Evolutionary conservation across 106 monocot species (phyloP), one percentile per base, ranked within the genome.

Genomic region (Dendrobium officinale): DNA sequence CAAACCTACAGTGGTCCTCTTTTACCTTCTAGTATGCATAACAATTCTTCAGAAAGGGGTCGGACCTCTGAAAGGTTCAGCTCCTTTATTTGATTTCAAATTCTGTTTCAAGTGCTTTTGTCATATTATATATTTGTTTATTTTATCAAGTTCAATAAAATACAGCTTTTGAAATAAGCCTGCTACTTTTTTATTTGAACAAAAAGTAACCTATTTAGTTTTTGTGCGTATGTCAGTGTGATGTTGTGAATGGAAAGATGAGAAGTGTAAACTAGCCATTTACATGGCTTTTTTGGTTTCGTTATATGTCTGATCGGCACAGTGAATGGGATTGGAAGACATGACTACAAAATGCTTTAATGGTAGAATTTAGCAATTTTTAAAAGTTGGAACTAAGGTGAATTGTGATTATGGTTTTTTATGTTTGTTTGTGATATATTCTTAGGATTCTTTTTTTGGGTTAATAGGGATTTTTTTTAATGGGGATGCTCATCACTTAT

Each of bases 1-100:
- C 89, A 86, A 86, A 85, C 83, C 66, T 81, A 83, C 81, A 88
- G 92, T 77, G 88, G 90, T 81, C 87, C 87, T 13, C 55, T 86
- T 75, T 33, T 90, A 48, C 74, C 84, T 54, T 70, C 70, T 40
- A 33, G 33, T 70, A 67, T 82, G 77, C 84, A 78, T 42, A 79
- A 45, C 70, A 80, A 75, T 75, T 83, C 88, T 19, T 80, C 77
- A 78, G 91, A 93, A 74, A 91, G 72, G 81, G 84, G 88, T 8
- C 86, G 58, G 6, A 79, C 45, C 24, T 75, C 81, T 85, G 89
- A 90, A 42, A 92, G 91, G 91, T 93, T 83, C 44, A 48, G 47
- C 70, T 84, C n/a, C 76, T 43, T 42, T 58, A 70, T 74, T 22
- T 77, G 22, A 17, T 67, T 72, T 51, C 26, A 49, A 16, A 0